Evolutionary conservation across 176 grass and related monocot species (phyloP), one percentile per base, ranked within the genome.

Genomic region (Oryza longistaminata): DNA sequence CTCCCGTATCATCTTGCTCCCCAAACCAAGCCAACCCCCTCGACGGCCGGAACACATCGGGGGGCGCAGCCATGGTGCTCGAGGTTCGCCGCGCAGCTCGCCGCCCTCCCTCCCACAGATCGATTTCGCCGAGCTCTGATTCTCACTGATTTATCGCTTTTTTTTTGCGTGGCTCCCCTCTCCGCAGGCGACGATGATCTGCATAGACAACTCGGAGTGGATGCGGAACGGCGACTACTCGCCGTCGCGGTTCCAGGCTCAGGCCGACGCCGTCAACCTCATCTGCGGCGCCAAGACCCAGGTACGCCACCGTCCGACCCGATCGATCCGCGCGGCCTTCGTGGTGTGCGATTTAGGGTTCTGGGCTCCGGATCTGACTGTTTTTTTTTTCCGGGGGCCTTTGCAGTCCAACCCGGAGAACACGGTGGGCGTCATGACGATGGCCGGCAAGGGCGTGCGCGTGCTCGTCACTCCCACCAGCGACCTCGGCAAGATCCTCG

Each of bases 171-270:
- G 29, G 29, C 29, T 31, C 29, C 29, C 64, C 78, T 27, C 17
- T 53, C 68, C 43, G 77, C 88, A 99, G 97, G 94, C 97, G 78
- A 99, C 97, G 27, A 99, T 99, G 90, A 99, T 99, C 89, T 96
- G 93, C 82, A 91, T 99, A 68, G 97, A 99, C 81, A 99, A 99
- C 74, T 99, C 97, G 31, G 97, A 99, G 92, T 99, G 97, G 97
- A 99, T 96, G 97, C 86, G 97, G 76, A 99, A 99, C 78, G 97
- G 97, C 79, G 97, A 99, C 75, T 99, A 96, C 77, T 21, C 81
- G 64, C 97, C 97, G 35, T 89, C 86, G 62, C 84, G 97, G n/a
- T 94, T 94, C 81, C 97, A 99, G 75, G 93, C 97, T 67, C 96
- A 99, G 78, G 86, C 93, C 66, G 96, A 99, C 42, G 96, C 96